Evolutionary conservation across 176 grass and related monocot species (phyloP).

Genomic region (Areca catechu): DNA sequence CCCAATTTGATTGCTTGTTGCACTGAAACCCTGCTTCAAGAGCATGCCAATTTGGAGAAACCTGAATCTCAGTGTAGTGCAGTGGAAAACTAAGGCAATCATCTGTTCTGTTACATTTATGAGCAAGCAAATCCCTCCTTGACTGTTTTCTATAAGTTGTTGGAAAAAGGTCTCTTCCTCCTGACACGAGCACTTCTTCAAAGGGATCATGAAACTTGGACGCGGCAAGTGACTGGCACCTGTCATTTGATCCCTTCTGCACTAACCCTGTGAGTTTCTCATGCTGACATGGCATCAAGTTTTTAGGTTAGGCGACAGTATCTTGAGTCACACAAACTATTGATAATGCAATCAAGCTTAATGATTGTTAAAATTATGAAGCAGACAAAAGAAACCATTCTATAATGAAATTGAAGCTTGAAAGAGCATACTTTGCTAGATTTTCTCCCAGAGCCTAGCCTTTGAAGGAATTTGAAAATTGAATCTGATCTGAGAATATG

Average conservation of each 20-base stretch:
- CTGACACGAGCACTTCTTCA: constrained; percentile 23
- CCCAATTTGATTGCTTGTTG: constrained; percentile 26
- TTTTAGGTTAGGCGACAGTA: background rate
- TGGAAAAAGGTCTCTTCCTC: constrained; percentile 3
- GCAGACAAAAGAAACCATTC: constrained; percentile 2
- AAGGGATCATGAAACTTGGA: constrained; percentile 5
- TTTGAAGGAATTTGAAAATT: constrained; percentile 38
- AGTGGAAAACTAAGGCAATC: constrained; percentile 29
- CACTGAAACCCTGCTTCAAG: constrained; percentile 15
- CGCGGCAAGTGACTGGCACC: background rate
- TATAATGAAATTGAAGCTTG: background rate
- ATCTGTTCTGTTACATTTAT: constrained; percentile 7
- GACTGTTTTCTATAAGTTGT: constrained; percentile 7
- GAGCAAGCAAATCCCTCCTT: constrained; percentile 10
- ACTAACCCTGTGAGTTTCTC: background rate
- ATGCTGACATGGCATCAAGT: constrained; percentile 4
- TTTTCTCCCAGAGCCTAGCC: constrained; percentile 30
- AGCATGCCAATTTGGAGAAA: constrained; percentile 22
- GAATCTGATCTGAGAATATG: constrained; percentile 57
- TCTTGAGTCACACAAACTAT: too few relatives aligned
- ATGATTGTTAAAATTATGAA: too few relatives aligned
- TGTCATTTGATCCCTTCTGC: too few relatives aligned
- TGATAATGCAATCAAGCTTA: too few relatives aligned
- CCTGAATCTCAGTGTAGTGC: constrained; percentile 5
- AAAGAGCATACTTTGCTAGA: constrained; percentile 28